Base-by-base conservation (phyloP, 225 moss, liverwort and hornwort species). In the Marchantia paleacea region DNA sequence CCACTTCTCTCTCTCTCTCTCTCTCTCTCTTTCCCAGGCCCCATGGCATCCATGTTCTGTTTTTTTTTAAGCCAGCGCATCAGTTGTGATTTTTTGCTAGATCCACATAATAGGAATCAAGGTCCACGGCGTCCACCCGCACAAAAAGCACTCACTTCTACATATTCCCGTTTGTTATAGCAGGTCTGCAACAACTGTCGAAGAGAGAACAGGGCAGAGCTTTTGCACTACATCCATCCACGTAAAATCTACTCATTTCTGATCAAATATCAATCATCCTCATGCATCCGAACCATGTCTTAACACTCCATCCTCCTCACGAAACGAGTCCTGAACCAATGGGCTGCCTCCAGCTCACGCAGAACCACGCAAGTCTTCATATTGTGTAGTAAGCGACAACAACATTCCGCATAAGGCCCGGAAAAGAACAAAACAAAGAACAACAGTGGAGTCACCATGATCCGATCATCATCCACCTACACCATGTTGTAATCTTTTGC, bases 101-200 rank as follows among this genome's bases (percentile, higher is more conserved):
- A 11, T n/a, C 2, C 28, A 6, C 16, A 24, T 49, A 8, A 52
- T 6, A 22, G 18, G 19, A 13, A 12, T 31, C 14, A 15, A 8
- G 22, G 22, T 73, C 49, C 19, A 50, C 25, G 16, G 10, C 19
- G 22, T 51, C 49, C 19, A 50, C 25, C 72, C 25, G 4, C 7
- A 73, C 49, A 73, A 73, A 73, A 73, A 73, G 22, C 72, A 50
- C 72, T 48, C 7, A 30, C 67, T 67, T 67, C 67, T 67, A 73
- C 72, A 25, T 73, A 73, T 50, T n/a, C 49, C 9, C 20, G n/a
- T 7, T 73, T 25, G 18, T 52, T 12, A 1, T 16, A 18, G 4
- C 70, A 16, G 30, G 49, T 49, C n/a, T 10, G 39, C 70, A 49
- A 50, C 51, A 52, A n/a, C 8, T 73, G 51, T 52, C 49, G 19